Base-by-base conservation (phyloP, 768 basidiomycete species). In the Pulveroboletus frians region DNA sequence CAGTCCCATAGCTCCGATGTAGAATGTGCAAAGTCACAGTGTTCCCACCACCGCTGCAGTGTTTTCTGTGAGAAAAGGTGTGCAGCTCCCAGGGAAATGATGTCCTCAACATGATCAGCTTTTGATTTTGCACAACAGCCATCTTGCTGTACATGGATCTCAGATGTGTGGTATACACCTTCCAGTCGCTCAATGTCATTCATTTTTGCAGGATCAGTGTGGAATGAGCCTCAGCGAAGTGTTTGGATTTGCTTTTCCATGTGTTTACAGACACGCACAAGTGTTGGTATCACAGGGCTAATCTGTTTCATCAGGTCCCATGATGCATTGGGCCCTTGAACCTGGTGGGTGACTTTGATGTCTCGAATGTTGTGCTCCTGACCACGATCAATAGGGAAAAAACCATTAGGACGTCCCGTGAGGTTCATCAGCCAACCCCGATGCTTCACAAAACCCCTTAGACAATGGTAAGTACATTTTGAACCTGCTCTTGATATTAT, bases 341-440 rank as follows among this genome's bases (percentile, higher is more conserved):
- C 39, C 6, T 29, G 39, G 5, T 41, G 10, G 1, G 26, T 41
- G 1, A 41, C 26, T 17, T 41, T 41, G 26, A 41, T 41, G 17
- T 41, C 39, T 17, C 27, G 3, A 10, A 41, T 41, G n/a, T 29
- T 29, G 5, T 41, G 26, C 6, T 41, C 26, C 39, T 41, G 39
- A 29, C 26, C 39, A 41, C 26, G 6, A 17, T 29, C 26, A 17
- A 29, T 40, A 40, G 39, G 39, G 3, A 27, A 41, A 13, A 41
- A 27, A 17, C n/a, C 26, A 18, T 41, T 41, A 0, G 0, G 9
- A 0, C 2, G 3, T 41, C 26, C 39, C 2, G n/a, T 27, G 0
- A 41, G 26, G n/a, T 41, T 29, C 39, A 41, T 41, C 1, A 41
- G 26, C 39, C 39, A 41, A 11, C n/a, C n/a, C 4, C 1, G n/a